A percentile compares a stretch with the other conserved stretches of the same genome.
Conservation (phyloP, 1,284 basidiomycete species). For the Peniophora sp. region DNA sequence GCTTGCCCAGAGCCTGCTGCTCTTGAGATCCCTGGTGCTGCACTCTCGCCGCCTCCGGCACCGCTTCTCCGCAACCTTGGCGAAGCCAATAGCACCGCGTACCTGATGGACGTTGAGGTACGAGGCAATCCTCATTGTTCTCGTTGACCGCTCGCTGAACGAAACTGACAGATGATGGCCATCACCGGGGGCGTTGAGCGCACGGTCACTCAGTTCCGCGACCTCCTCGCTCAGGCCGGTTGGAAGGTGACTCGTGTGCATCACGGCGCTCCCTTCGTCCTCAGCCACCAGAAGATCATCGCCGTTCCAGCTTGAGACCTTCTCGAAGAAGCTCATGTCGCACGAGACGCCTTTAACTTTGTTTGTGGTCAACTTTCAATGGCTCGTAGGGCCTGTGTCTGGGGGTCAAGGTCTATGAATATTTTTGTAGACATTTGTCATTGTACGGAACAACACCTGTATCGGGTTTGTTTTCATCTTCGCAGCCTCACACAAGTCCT, state of each 20-base stretch:
- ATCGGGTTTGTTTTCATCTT: too few species aligned
- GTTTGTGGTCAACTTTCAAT: too few species aligned
- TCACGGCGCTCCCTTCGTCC: not conserved
- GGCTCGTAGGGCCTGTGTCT: too few species aligned
- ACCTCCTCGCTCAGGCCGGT: not conserved
- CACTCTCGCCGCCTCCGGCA: not conserved
- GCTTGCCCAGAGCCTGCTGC: not conserved
- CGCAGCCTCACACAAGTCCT: too few species aligned
- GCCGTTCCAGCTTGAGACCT: not conserved
- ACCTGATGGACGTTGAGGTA: not conserved
- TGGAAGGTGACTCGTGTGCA: not conserved
- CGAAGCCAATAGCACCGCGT: not conserved
- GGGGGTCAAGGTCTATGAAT: too few species aligned
- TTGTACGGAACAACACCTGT: too few species aligned
- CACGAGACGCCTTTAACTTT: too few species aligned
- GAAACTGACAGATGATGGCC: not conserved
- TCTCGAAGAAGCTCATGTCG: too few species aligned
- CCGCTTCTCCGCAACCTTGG: slow-evolving; percentile 4
- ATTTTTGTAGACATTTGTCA: too few species aligned
- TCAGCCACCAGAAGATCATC: not conserved
- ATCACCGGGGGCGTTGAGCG: not conserved
- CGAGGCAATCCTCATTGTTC: too few species aligned
- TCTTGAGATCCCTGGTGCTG: slow-evolving; percentile 2
- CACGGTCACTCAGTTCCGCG: not conserved
- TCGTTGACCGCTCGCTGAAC: too few species aligned